A percentile compares a stretch with the other conserved stretches of the same genome.
These are phyloP conservation scores for Podochytrium sp. DNA, from an alignment of 192 early-diverging fungal species.

Conservation along the genomic window DNA sequence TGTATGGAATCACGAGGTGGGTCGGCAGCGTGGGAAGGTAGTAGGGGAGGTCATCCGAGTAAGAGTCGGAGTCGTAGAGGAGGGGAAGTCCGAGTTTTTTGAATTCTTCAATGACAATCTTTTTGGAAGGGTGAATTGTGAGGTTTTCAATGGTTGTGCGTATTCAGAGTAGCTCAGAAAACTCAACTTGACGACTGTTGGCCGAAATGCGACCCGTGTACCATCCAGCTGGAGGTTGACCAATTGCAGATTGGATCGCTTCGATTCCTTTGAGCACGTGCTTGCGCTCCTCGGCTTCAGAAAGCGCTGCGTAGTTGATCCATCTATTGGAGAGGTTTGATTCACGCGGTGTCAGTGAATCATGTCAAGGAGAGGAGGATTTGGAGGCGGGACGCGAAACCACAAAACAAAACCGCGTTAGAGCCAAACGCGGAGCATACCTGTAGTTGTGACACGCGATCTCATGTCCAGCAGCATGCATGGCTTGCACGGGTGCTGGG, in stretches of 20 bases:
- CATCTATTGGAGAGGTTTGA: constrained; percentile 19
- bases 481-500: constrained; percentile 42
- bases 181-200: constrained; percentile 11
- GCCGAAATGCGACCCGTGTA: constrained; percentile 56
- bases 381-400: background rate
- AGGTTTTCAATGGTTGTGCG: too few relatives aligned
- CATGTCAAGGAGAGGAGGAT: background rate
- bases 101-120: constrained; percentile 49
- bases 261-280: constrained; percentile 39
- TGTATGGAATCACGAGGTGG: constrained; percentile 54
- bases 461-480: constrained; percentile 50
- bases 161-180: constrained; percentile 5
- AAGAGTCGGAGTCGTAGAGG: constrained; percentile 57
- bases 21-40: constrained; percentile 36
- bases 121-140: background rate
- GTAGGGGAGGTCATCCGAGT: constrained; percentile 62
- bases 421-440: constrained; percentile 30
- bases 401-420: background rate
- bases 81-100: constrained; percentile 44
- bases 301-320: constrained; percentile 37
- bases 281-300: constrained; percentile 33
- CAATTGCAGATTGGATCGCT: constrained; percentile 44
- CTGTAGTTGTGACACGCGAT: constrained; percentile 55
- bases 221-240: constrained; percentile 53
- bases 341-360: too few relatives aligned